Percentiles rank a stretch among this genome's conserved stretches.
Evolutionary conservation across 352 stramenopile species (phyloP).

Genomic region (Pythium scleroteichum): DNA sequence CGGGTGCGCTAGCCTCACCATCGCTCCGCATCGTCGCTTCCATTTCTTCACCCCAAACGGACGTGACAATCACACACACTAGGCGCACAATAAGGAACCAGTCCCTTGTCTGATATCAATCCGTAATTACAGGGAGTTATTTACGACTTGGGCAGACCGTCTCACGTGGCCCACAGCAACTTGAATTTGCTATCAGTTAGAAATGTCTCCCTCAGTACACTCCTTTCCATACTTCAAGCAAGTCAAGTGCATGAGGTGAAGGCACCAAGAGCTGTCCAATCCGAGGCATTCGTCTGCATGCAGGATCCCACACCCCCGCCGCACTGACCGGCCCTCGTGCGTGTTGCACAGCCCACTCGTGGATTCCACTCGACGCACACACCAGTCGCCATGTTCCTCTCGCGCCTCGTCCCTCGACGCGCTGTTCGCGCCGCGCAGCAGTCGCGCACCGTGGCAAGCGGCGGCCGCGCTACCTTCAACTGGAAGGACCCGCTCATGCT

Average conservation of each 20-base stretch:
- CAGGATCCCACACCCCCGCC: not conserved
- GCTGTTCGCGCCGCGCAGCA: slow-evolving; percentile 22
- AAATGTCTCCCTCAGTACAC: slow-evolving; percentile 23
- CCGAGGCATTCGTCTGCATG: slow-evolving; percentile 24
- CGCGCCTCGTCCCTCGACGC: slow-evolving; percentile 29
- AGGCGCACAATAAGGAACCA: not conserved
- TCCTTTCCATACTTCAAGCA: slow-evolving; percentile 28
- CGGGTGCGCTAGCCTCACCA: not conserved
- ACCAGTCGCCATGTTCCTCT: slow-evolving; percentile 34
- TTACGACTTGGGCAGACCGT: not conserved
- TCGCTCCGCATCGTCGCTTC: slow-evolving; percentile 14
- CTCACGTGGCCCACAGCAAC: not conserved
- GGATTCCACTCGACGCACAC: slow-evolving; percentile 9
- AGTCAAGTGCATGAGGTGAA: slow-evolving; percentile 21
- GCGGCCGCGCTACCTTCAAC: slow-evolving; percentile 57
- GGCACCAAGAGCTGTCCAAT: slow-evolving; percentile 15
- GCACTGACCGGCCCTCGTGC: slow-evolving; percentile 1
- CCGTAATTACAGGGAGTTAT: slow-evolving; percentile 10
- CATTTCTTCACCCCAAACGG: slow-evolving; percentile 2
- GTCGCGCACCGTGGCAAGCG: slow-evolving; percentile 39
- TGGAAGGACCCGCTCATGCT: slow-evolving; percentile 84
- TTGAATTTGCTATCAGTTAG: slow-evolving; percentile 25
- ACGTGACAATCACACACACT: not conserved
- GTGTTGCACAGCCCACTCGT: slow-evolving; percentile 23
- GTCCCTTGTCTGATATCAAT: slow-evolving; percentile 2